Evolutionary conservation across 2,329 filamentous ascomycete species (phyloP).

Genomic region (Exophiala alcalophila): DNA sequence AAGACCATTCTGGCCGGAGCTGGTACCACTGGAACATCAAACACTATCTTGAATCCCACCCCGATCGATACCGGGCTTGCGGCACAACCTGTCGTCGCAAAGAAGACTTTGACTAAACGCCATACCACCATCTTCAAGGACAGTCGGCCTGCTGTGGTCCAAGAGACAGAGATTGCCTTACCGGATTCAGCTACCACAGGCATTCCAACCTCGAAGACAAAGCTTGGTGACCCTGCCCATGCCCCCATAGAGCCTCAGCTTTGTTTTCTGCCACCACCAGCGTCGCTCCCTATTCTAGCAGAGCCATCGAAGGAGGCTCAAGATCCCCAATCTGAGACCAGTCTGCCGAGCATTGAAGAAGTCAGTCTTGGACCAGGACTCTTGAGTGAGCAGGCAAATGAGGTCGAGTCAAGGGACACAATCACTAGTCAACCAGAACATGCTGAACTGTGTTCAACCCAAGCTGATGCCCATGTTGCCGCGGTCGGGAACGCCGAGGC

Average conservation of each 20-base stretch:
- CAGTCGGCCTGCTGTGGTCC: conserved; percentile 35
- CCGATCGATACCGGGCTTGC: conserved; percentile 28
- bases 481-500: conserved; percentile 7
- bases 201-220: conserved; percentile 4
- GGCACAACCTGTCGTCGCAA: conserved; percentile 37
- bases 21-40: conserved; percentile 18
- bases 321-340: conserved; percentile 24
- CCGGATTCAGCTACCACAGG: conserved; percentile 4
- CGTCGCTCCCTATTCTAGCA: conserved; percentile 21
- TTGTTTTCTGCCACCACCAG: conserved; percentile 11
- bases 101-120: conserved; percentile 53
- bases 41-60: conserved; percentile 32
- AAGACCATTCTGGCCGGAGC: conserved; percentile 40
- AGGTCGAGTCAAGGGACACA: conserved; percentile 8
- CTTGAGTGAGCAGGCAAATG: conserved; percentile 17
- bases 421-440: conserved; percentile 11
- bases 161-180: conserved; percentile 26
- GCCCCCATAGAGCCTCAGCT: conserved; percentile 31
- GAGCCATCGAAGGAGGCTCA: conserved; percentile 29
- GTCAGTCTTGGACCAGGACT: conserved; percentile 22
- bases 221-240: background rate
- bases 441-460: conserved; percentile 7
- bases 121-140: conserved; percentile 57
- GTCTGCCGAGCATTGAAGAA: conserved; percentile 27
- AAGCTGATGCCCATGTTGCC: conserved; percentile 3